Evolutionary conservation across 352 stramenopile genomes (phyloP).

Genomic region (Pythium dissotocum): DNA sequence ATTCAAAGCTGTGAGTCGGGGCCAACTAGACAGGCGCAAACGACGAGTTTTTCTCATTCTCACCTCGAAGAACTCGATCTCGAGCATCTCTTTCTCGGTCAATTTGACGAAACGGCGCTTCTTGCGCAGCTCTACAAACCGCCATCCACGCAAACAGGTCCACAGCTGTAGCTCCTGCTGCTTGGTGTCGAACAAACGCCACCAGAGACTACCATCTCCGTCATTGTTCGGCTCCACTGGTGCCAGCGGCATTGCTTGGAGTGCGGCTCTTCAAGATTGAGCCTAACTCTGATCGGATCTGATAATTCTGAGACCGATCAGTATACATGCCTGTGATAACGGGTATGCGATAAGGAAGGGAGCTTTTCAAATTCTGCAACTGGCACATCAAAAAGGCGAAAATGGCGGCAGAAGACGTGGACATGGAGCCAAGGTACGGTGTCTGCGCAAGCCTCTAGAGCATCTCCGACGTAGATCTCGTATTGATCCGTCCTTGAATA

Average conservation of each 20-base stretch:
- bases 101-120: constrained; percentile 40
- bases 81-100: constrained; percentile 34
- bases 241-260: background rate
- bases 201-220: constrained; percentile 34
- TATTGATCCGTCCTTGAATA: background rate
- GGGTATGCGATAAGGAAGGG: constrained; percentile 17
- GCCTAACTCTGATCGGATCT: constrained; percentile 6
- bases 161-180: constrained; percentile 34
- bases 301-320: constrained; percentile 1
- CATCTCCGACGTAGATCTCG: background rate
- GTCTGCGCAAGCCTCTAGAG: background rate
- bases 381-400: constrained; percentile 13
- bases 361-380: constrained; percentile 20
- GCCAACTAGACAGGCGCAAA: no score
- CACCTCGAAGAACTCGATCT: constrained; percentile 60
- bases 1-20: background rate
- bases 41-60: no score
- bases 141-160: constrained; percentile 47
- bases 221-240: background rate
- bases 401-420: constrained; percentile 32
- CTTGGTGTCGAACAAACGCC: constrained; percentile 32
- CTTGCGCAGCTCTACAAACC: constrained; percentile 35
- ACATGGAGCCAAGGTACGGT: constrained; percentile 20
- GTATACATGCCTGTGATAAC: constrained; percentile 5
- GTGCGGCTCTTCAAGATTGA: constrained; percentile 26